Percentiles rank a stretch among this genome's conserved stretches.
Evolutionary conservation across 345 rosid genomes (phyloP).

Genomic region (Bruguiera parviflora): DNA sequence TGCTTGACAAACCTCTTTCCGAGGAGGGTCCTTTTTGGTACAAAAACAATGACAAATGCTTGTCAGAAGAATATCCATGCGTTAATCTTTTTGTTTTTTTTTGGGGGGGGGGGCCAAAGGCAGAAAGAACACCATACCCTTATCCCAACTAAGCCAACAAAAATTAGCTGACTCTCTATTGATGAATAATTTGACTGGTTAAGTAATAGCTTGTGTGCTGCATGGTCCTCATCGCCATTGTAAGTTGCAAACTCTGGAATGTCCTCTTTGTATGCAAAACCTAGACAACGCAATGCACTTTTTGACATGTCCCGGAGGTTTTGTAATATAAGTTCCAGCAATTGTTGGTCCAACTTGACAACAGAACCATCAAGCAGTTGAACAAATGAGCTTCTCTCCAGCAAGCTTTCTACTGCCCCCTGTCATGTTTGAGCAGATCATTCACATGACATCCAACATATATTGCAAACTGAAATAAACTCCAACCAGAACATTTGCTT

Average conservation of each 20-base stretch:
- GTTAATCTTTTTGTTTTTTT: too few species aligned
- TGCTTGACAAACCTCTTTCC: slow-evolving; percentile 90
- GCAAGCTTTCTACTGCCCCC: slow-evolving; percentile 93
- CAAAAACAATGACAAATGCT: slow-evolving; percentile 10
- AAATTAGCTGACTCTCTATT: slow-evolving; percentile 68
- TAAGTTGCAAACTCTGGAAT: slow-evolving; percentile 59
- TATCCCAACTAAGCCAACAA: slow-evolving; percentile 84
- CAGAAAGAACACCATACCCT: slow-evolving; percentile 49
- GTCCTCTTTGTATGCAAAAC: slow-evolving; percentile 71
- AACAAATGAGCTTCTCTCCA: slow-evolving; percentile 77
- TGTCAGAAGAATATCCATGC: background rate
- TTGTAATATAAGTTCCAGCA: slow-evolving; percentile 52
- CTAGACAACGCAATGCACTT: slow-evolving; percentile 77
- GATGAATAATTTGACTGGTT: slow-evolving; percentile 67
- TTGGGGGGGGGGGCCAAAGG: too few species aligned
- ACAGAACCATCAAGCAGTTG: slow-evolving; percentile 77
- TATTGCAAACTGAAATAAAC: background rate
- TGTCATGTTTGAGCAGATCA: slow-evolving; percentile 32
- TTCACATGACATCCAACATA: background rate
- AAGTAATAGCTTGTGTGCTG: slow-evolving; percentile 79
- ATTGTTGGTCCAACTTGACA: slow-evolving; percentile 54
- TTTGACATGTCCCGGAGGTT: slow-evolving; percentile 71
- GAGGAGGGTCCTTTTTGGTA: slow-evolving; percentile 80
- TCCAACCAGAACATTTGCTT: too few species aligned
- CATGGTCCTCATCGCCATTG: slow-evolving; percentile 86